Base-by-base conservation (phyloP, 2,329 filamentous ascomycete genomes). In the Exophiala lecanii-corni region DNA sequence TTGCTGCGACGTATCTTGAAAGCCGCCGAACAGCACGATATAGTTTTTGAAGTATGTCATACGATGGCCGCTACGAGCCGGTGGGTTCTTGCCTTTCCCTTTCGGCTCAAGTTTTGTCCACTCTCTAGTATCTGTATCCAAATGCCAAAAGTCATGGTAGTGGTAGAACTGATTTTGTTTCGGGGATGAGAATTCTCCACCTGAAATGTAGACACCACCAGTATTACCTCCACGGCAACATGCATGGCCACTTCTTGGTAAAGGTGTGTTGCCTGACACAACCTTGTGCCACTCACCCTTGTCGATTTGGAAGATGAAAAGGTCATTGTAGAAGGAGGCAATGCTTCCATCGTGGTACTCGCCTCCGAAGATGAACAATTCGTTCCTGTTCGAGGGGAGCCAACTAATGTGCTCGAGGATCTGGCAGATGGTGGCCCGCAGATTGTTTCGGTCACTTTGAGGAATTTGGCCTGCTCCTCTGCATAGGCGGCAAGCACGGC, bases 101-200 rank as follows among this genome's bases (percentile, higher is more conserved):
- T 82, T 83, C 2, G 74, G 75, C 63, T 98, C 92, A 23, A 98
- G 73, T 49, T 89, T 84, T 43, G 81, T 86, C 92, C 92, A 98
- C 69, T 98, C 92, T 57, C 89, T 76, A 5, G 79, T 82, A 6
- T 75, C 76, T 1, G 91, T 85, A 60, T 97, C 89, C 32, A 97
- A 76, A 37, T 84, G 77, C 91, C 92, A 98, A 63, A 98, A 97
- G 68, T 97, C 92, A 59, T 94, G 95, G 70, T 98, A 98, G 66
- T 98, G 92, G 64, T 98, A 96, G 60, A 98, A 98, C 0, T 91
- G 97, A 3, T 92, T 92, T 66, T 97, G 92, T 62, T 96, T 97
- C 2, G 92, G 92, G 19, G 84, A 91, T 45, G 86, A 94, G 64
- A 98, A 98, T 67, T 98, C 92, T 49, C 70, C 92, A 52, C 92